Conservation (phyloP, 305 asterid genomes). For the Fraxinus velutina region DNA sequence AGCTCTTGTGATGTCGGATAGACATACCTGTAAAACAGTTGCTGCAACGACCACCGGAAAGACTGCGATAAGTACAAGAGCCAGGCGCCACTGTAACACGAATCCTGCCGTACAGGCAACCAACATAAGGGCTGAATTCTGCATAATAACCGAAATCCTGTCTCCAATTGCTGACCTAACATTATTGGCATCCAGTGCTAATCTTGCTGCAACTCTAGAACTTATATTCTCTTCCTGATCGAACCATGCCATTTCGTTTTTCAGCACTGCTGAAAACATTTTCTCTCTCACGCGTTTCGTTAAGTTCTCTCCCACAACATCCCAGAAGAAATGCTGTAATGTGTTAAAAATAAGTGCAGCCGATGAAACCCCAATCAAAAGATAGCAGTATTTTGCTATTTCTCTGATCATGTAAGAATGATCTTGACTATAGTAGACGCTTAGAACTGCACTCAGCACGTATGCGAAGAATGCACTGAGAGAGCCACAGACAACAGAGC, state of each 20-base stretch:
- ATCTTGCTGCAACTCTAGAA: constrained; percentile 83
- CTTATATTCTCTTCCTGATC: constrained; percentile 95
- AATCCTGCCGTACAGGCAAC: constrained; percentile 99
- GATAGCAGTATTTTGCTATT: constrained; percentile 87
- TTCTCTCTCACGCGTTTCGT: constrained; percentile 88
- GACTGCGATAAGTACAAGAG: constrained; percentile 84
- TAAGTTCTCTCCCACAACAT: constrained; percentile 86
- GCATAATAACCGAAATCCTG: constrained; percentile 93
- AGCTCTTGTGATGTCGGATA: background rate
- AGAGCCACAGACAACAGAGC: constrained; percentile 90
- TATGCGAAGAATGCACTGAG: constrained; percentile 96
- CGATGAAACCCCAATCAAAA: constrained; percentile 84
- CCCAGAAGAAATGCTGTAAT: constrained; percentile 94
- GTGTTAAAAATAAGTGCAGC: constrained; percentile 96
- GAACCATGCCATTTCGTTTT: constrained; percentile 93
- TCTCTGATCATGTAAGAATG: constrained; percentile 67
- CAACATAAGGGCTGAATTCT: constrained; percentile 95
- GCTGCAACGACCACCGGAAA: constrained; percentile 97
- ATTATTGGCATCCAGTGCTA: constrained; percentile 91
- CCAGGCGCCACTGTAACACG: constrained; percentile 91
- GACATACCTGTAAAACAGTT: constrained; percentile 84
- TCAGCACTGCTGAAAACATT: constrained; percentile 78
- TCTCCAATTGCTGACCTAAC: constrained; percentile 99
- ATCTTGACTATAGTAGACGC: constrained; percentile 85
- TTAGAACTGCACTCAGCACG: constrained; percentile 90